Evolutionary conservation across 345 rosid genomes (phyloP), one percentile per base, ranked within the genome.

Genomic region (Acer saccharum): DNA sequence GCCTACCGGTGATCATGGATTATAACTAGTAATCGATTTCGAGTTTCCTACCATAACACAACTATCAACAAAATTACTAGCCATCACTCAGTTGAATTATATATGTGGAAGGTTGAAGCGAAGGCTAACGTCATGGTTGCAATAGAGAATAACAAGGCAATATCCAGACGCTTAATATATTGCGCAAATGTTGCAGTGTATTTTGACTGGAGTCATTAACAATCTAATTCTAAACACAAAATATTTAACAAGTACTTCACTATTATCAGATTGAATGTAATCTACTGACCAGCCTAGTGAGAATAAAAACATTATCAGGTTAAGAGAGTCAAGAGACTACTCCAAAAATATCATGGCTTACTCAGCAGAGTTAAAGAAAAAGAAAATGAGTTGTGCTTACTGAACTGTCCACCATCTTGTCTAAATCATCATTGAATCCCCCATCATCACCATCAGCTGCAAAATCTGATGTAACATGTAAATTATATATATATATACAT

Each of bases 361-460:
- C 25, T 6, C 68, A 5, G n/a, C 12, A 17, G 43, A 67, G 18
- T 44, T 12, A 48, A 68, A 54, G 64, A 48, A 58, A 27, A 65
- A 25, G 44, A 17, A 3, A 67, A 46, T 6, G 55, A 67, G 8
- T 68, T 39, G 75, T 80, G 68, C 90, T 78, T 83, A 90, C 94
- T 65, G 84, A 90, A 65, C 79, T 79, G 74, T 82, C 87, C 62
- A 39, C 83, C 80, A 88, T 79, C 79, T 87, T 87, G 83, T 86
- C 91, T 54, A 90, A 84, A 76, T 83, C 90, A 82, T 87, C 87
- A 69, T 86, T 83, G 20, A 86, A 83, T 76, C 57, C 77, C 16
- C 48, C 88, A 66, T 85, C 89, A 69, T 82, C 85, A 58, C 23
- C 88, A 72, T 79, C 91, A 82, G 84, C 94, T 87, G 84, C 66